Base-by-base conservation (phyloP, 106 monocot genomes). In the Dendrobium officinale region DNA sequence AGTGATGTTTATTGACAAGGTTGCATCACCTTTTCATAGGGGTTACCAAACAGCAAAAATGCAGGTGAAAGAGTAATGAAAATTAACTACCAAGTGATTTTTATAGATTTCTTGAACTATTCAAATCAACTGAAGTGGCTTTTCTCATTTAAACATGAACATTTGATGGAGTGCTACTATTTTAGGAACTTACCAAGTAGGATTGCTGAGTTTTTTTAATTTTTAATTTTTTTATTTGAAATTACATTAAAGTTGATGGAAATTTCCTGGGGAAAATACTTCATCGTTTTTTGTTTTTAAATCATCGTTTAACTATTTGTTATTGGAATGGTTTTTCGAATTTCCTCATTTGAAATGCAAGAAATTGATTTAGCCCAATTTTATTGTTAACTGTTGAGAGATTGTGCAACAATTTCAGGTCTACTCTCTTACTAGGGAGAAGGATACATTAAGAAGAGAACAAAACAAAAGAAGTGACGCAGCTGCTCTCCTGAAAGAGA, bases 401-500 rank as follows among this genome's bases (percentile, higher is more conserved):
- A 76, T 76, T 76, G 5, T 88, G 73, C 26, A 42, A 76, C 27
- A 76, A 48, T 76, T 76, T 76, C 84, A 98, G 98, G 91, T 98
- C 77, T 98, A 98, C 92, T 88, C 98, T 78, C 95, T 98, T 66
- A 95, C 98, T 16, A 92, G 83, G 59, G 98, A 98, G 85, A 91
- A 95, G 42, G 98, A 98, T 88, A 86, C 94, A 47, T 84, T 98
- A 82, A 90, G 91, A 83, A 95, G 92, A 86, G 98, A 98, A 72
- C 98, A 98, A 86, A 98, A 78, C 77, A 95, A 93, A 75, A 98
- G 88, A 88, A 95, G 87, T 77, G 98, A 98, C 58, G 95, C 91
- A 77, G 82, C 95, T 84, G 83, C 86, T 81, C 98, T 98, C 89
- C 83, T 98, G 74, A 98, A 98, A 95, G 98, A 98, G 81, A 98